Evolutionary conservation across 2,329 filamentous ascomycete genomes (phyloP).

Genomic region (Verticillium nonalfalfae): DNA sequence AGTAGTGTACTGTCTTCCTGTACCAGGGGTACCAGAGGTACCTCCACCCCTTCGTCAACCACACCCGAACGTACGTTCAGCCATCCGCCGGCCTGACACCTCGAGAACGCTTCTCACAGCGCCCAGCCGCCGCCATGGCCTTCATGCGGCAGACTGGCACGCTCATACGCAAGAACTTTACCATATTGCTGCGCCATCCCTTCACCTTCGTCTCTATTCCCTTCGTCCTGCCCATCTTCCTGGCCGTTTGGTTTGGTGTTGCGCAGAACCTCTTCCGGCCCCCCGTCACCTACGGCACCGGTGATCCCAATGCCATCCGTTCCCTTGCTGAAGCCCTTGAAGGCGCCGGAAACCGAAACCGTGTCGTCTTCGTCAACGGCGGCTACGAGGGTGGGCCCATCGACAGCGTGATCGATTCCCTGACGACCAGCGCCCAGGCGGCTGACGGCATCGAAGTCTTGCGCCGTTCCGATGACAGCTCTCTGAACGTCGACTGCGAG

Average conservation of each 20-base stretch:
- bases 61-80: too few species aligned
- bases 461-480: slow-evolving; percentile 14
- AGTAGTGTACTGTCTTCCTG: too few species aligned
- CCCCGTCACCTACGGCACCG: slow-evolving; percentile 69
- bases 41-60: too few species aligned
- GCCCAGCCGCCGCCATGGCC: not conserved
- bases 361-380: slow-evolving; percentile 73
- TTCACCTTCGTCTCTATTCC: slow-evolving; percentile 48
- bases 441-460: slow-evolving; percentile 18
- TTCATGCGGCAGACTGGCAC: slow-evolving; percentile 49
- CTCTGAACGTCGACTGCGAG: slow-evolving; percentile 42
- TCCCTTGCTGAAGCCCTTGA: slow-evolving; percentile 34
- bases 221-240: slow-evolving; percentile 51
- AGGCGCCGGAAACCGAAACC: slow-evolving; percentile 39
- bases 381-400: slow-evolving; percentile 65
- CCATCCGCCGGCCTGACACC: too few species aligned
- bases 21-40: too few species aligned
- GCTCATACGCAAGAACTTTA: slow-evolving; percentile 55
- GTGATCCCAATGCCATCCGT: slow-evolving; percentile 52
- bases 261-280: slow-evolving; percentile 80
- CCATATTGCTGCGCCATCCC: slow-evolving; percentile 50
- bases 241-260: slow-evolving; percentile 58
- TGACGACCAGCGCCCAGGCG: slow-evolving; percentile 27
- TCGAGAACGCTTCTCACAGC: too few species aligned
- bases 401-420: slow-evolving; percentile 57